Base-by-base conservation (phyloP, 345 rosid species). In the Diplotaxis tenuifolia region DNA sequence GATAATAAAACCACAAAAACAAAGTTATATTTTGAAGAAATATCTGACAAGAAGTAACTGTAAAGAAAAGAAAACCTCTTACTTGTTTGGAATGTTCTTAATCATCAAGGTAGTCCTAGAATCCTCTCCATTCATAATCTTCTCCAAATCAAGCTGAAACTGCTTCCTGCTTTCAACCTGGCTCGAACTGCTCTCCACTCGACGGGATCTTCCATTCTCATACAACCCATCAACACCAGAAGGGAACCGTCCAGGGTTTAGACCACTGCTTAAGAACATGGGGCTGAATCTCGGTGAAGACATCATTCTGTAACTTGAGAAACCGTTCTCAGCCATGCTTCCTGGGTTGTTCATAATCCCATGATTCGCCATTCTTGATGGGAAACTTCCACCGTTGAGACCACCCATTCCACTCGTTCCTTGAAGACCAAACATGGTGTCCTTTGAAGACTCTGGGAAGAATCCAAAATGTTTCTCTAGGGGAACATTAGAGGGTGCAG, bases 401-500 rank as follows among this genome's bases (percentile, higher is more conserved):
- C 76, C 47, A 40, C 49, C 73, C 73, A 77, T 65, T 21, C 76
- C 76, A 21, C 53, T 78, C 65, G 81, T 76, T 66, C 89, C 87
- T 66, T 86, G 83, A 38, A 78, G 68, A 50, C 95, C 75, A 72
- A 63, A 88, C 27, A 96, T 81, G 53, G 85, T 49, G 55, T 93
- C 96, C 68, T 72, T 77, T 9, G 94, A 86, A 56, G 97, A 84
- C 72, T 89, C 93, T 0, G 90, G 86, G 65, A 86, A 83, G 81
- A 86, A 86, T n/a, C 90, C 93, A 65, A 89, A 88, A 61, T 82
- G 96, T 70, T 90, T 85, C 66, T 93, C 92, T 47, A 88, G 75
- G 68, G 96, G 94, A 81, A 81, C 80, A 72, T 89, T 90, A 45
- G 96, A 87, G 25, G 98, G 98, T 63, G 98, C 97, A 73, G 98